Conservation (phyloP, 305 asterid species). For the Fraxinus greggii region DNA sequence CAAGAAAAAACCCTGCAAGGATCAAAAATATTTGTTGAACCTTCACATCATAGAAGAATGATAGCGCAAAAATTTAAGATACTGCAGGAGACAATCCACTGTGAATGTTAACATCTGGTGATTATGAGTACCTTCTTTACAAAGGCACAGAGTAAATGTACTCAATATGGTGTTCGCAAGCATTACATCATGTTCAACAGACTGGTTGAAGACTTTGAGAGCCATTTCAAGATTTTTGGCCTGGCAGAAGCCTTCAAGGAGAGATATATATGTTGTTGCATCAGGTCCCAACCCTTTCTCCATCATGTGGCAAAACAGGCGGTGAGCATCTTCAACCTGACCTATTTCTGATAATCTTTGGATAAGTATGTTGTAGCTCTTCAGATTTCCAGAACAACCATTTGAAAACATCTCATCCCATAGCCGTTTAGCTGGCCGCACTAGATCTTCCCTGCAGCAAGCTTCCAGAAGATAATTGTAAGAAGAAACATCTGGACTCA, state of each 20-base stretch:
- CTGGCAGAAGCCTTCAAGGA: constrained; percentile 63
- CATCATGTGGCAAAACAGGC: constrained; percentile 62
- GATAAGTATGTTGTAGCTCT: constrained; percentile 58
- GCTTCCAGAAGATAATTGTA: constrained; percentile 81
- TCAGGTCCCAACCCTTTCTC: constrained; percentile 61
- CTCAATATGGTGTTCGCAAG: constrained; percentile 43
- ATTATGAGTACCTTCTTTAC: constrained; percentile 54
- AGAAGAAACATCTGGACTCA: constrained; percentile 52
- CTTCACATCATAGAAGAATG: neutral
- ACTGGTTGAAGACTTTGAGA: constrained; percentile 46
- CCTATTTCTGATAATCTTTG: constrained; percentile 52
- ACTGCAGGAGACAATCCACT: neutral
- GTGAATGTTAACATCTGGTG: neutral
- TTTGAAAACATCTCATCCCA: constrained; percentile 95
- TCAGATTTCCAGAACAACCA: constrained; percentile 66
- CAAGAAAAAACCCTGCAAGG: constrained; percentile 49
- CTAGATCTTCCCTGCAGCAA: constrained; percentile 74
- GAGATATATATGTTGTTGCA: constrained; percentile 43
- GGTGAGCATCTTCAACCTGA: constrained; percentile 67
- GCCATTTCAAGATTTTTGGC: constrained; percentile 52
- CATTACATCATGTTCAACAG: constrained; percentile 46
- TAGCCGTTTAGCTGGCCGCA: constrained; percentile 82
- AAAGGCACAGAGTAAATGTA: constrained; percentile 48
- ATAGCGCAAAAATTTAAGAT: neutral
- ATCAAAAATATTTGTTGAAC: constrained; percentile 12